phyloP scores from a whole-genome alignment of 1,284 basidiomycete genomes.

The Garcileccinum viscosum region DNA sequence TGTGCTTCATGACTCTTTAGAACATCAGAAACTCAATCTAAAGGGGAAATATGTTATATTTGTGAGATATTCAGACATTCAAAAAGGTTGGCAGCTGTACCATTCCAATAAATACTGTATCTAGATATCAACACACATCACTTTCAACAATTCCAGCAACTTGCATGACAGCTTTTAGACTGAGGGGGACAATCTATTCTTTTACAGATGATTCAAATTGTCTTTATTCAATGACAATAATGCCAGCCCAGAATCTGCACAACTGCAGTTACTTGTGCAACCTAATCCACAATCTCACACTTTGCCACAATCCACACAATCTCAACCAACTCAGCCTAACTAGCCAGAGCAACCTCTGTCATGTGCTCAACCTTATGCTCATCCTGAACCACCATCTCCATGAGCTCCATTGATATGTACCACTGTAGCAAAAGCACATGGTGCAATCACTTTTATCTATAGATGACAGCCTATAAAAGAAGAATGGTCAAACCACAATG shows the following conservation, averaged over 20 bases:
- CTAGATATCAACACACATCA: not conserved
- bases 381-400: no score
- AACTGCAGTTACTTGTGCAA: no score
- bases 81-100: no score
- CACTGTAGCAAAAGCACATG: not conserved
- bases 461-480: not conserved
- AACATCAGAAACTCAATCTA: no score
- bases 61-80: no score
- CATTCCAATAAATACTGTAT: not conserved
- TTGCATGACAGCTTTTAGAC: not conserved
- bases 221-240: not conserved
- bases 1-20: no score
- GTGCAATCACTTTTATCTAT: not conserved
- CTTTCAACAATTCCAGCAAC: not conserved
- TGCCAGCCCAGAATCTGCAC: not conserved
- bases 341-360: no score
- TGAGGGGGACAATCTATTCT: not conserved
- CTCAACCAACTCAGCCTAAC: not conserved
- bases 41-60: no score
- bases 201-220: not conserved
- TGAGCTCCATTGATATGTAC: not conserved
- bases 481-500: not conserved
- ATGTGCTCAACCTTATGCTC: no score
- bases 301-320: not conserved
- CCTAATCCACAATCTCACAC: not conserved